A percentile compares a stretch with the other conserved stretches of the same genome.
Evolutionary conservation across 2,329 filamentous ascomycete genomes (phyloP).

Genomic region (Fusarium zealandicum): DNA sequence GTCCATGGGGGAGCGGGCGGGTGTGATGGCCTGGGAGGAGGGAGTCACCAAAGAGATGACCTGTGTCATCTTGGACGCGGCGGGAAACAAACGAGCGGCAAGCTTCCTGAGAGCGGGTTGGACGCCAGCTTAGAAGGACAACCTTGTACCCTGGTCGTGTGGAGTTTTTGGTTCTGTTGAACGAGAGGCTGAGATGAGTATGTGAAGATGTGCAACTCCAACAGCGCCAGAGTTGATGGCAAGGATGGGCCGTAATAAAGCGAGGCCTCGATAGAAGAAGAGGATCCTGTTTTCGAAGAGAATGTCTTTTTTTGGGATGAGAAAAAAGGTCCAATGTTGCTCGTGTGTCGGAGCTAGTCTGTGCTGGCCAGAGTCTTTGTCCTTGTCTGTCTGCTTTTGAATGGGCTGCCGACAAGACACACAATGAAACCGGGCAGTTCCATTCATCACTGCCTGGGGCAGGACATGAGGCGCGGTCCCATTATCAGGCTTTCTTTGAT

Average conservation of each 20-base stretch:
- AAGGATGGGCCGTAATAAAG: constrained; percentile 15
- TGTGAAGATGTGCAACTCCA: not conserved
- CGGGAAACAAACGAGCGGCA: constrained; percentile 33
- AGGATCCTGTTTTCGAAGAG: not conserved
- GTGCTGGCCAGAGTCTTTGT: constrained; percentile 34
- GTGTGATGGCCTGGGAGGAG: constrained; percentile 38
- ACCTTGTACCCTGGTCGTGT: constrained; percentile 19
- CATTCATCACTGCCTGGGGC: constrained; percentile 23
- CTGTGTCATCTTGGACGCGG: constrained; percentile 39
- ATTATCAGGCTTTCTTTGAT: constrained; percentile 36
- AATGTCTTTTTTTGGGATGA: constrained; percentile 4
- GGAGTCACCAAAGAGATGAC: constrained; percentile 41
- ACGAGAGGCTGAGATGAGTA: constrained; percentile 9
- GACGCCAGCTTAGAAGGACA: constrained; percentile 2
- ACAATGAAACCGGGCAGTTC: constrained; percentile 38
- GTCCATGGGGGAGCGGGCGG: constrained; percentile 36
- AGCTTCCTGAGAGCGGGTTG: constrained; percentile 10
- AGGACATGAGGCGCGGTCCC: constrained; percentile 27
- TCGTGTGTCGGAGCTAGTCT: constrained; percentile 29
- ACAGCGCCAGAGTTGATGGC: constrained; percentile 1
- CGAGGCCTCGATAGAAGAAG: constrained; percentile 4
- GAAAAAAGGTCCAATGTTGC: constrained; percentile 22
- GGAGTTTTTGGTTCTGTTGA: constrained; percentile 9
- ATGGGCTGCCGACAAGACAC: no score
- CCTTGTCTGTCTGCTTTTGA: constrained; percentile 28